phyloP scores from a whole-genome alignment of 768 basidiomycete genomes.

The Psilocybe subaeruginosa region DNA sequence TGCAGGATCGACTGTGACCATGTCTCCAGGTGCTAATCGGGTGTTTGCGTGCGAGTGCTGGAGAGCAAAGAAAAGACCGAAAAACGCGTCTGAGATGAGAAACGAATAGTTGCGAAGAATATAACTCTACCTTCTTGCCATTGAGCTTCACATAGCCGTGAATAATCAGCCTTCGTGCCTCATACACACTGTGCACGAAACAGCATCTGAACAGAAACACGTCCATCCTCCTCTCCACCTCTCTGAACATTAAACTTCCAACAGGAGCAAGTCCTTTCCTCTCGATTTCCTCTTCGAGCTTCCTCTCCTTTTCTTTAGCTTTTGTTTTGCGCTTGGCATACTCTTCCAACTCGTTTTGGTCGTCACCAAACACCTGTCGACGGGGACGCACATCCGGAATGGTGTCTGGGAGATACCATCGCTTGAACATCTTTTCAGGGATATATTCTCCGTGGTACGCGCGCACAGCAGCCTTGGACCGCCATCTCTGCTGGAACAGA shows the following conservation, averaged over 20 bases:
- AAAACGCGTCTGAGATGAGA: background rate
- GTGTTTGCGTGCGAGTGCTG: constrained; percentile 87
- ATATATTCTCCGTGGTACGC: constrained; percentile 97
- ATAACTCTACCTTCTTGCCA: constrained; percentile 76
- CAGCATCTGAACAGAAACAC: constrained; percentile 74
- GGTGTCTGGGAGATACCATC: constrained; percentile 88
- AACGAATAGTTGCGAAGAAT: background rate
- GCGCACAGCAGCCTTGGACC: constrained; percentile 81
- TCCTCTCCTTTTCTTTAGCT: constrained; percentile 34
- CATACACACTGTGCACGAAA: constrained; percentile 69
- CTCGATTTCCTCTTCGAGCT: constrained; percentile 54
- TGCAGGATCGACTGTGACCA: constrained; percentile 85
- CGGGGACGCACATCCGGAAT: constrained; percentile 85
- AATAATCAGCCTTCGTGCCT: constrained; percentile 83
- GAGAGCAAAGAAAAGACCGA: background rate
- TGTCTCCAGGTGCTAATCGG: constrained; percentile 90
- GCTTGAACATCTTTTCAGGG: constrained; percentile 90
- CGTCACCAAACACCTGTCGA: constrained; percentile 45
- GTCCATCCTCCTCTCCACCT: constrained; percentile 95
- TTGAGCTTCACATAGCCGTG: constrained; percentile 90
- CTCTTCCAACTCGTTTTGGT: constrained; percentile 50
- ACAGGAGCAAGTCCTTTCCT: constrained; percentile 81
- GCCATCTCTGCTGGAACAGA: constrained; percentile 93
- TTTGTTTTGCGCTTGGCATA: constrained; percentile 62
- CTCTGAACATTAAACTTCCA: constrained; percentile 92